Conservation (phyloP, 805 yeast species). For the Maudiozyma serrabonitensis region DNA sequence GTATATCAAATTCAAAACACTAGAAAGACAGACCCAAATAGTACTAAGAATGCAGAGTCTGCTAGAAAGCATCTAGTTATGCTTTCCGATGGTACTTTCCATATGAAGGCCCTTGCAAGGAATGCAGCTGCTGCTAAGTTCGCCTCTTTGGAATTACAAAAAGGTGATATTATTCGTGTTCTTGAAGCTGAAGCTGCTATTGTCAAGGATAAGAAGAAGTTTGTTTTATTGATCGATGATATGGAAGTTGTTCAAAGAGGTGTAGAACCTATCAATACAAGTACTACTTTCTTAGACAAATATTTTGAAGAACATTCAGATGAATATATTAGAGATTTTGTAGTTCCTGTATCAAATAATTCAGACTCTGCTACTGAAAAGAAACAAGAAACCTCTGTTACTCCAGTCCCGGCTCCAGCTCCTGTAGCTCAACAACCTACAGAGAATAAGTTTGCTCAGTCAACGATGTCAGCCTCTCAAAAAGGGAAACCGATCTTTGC, state of each 20-base stretch:
- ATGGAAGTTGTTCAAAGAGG: constrained; percentile 34
- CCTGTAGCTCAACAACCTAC: background rate
- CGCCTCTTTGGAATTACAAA: constrained; percentile 38
- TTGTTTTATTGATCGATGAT: constrained; percentile 39
- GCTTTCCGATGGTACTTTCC: constrained; percentile 43
- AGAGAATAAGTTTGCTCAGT: background rate
- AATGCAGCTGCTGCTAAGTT: constrained; percentile 39
- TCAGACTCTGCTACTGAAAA: background rate
- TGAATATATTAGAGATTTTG: constrained; percentile 26
- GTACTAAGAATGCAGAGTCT: constrained; percentile 8
- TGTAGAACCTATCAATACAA: constrained; percentile 32
- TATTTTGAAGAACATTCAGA: constrained; percentile 52
- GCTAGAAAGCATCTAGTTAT: constrained; percentile 29
- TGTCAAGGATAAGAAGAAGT: constrained; percentile 34
- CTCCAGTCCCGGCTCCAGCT: constrained; percentile 2
- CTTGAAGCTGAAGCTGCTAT: constrained; percentile 28
- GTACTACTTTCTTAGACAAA: constrained; percentile 40
- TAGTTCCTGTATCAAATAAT: constrained; percentile 5
- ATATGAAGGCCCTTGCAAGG: constrained; percentile 44
- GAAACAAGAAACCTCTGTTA: constrained; percentile 2
- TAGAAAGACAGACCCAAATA: constrained; percentile 25
- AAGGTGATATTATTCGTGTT: constrained; percentile 29
- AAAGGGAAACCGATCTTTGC: constrained; percentile 44
- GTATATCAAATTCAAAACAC: constrained; percentile 26
- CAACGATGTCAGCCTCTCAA: constrained; percentile 14